A percentile compares a stretch with the other conserved stretches of the same genome.
These are phyloP conservation scores for Scheffersomyces lignosus DNA, from an alignment of 805 yeast genomes.

Conservation along the genomic window DNA sequence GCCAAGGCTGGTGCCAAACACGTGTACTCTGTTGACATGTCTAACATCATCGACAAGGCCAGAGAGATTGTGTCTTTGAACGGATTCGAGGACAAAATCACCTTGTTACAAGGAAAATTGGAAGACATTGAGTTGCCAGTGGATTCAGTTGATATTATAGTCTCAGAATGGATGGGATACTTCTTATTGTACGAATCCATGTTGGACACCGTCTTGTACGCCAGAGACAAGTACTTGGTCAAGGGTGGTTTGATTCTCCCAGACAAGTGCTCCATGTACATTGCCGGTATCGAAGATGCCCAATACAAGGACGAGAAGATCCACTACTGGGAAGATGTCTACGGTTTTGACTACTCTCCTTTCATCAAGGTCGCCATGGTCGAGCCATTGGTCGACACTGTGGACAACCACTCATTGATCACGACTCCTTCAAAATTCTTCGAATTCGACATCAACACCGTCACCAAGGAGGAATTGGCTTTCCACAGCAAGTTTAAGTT, in stretches of 20 bases:
- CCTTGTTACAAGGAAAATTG: slow-evolving; percentile 86
- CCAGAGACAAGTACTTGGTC: slow-evolving; percentile 84
- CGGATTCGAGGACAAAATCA: slow-evolving; percentile 83
- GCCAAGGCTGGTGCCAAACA: slow-evolving; percentile 98
- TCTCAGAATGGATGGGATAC: slow-evolving; percentile 99
- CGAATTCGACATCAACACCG: slow-evolving; percentile 88
- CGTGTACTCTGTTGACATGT: slow-evolving; percentile 96
- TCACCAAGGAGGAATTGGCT: slow-evolving; percentile 76
- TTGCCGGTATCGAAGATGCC: slow-evolving; percentile 92
- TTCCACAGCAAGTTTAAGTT: slow-evolving; percentile 71
- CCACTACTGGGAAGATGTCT: slow-evolving; percentile 93
- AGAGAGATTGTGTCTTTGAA: slow-evolving; percentile 78
- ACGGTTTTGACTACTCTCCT: slow-evolving; percentile 94
- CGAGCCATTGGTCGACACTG: slow-evolving; percentile 96
- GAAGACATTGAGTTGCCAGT: slow-evolving; percentile 90
- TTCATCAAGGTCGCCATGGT: slow-evolving; percentile 82
- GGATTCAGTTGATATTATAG: slow-evolving; percentile 87
- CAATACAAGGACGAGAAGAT: slow-evolving; percentile 90
- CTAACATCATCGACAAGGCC: slow-evolving; percentile 96
- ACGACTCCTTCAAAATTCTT: slow-evolving; percentile 73
- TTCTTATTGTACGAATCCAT: slow-evolving; percentile 93
- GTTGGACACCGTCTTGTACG: slow-evolving; percentile 93
- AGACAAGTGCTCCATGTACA: slow-evolving; percentile 83
- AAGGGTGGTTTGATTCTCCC: slow-evolving; percentile 92
- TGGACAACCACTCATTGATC: slow-evolving; percentile 68